Conservation (phyloP, 352 stramenopile genomes). For the Bremia lactucae region DNA sequence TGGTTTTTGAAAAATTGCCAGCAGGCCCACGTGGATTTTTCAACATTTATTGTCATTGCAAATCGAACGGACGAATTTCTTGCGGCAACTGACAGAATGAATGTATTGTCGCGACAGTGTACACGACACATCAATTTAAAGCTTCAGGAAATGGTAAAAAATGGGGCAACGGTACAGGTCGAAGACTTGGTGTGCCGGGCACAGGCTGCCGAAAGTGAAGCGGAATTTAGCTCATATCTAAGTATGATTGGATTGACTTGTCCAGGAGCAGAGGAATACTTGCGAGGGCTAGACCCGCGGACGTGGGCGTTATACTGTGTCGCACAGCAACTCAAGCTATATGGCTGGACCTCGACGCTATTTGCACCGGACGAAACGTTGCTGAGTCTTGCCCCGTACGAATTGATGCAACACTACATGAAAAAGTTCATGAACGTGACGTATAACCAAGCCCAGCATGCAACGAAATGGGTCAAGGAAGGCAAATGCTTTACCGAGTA, state of each 20-base stretch:
- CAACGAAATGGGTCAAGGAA: conserved; percentile 18
- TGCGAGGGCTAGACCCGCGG: conserved; percentile 15
- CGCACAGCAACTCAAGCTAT: conserved; percentile 19
- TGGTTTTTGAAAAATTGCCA: conserved; percentile 27
- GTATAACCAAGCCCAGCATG: conserved; percentile 16
- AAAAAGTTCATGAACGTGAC: conserved; percentile 23
- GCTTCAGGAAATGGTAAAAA: conserved; percentile 24
- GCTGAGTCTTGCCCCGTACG: conserved; percentile 20
- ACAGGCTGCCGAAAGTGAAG: conserved; percentile 23
- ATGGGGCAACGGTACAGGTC: conserved; percentile 19
- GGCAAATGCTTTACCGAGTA: conserved; percentile 15
- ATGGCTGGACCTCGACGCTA: conserved; percentile 22
- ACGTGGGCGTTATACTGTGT: conserved; percentile 22
- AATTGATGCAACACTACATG: conserved; percentile 31
- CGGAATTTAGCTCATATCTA: conserved; percentile 25
- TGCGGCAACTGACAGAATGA: conserved; percentile 8
- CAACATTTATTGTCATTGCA: conserved; percentile 6
- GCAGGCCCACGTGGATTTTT: conserved; percentile 19
- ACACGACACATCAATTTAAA: conserved; percentile 21
- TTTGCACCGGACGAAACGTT: conserved; percentile 13
- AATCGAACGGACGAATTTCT: conserved; percentile 15
- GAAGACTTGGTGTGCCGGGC: conserved; percentile 28
- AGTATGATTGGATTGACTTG: conserved; percentile 28
- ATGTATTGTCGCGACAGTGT: conserved; percentile 16
- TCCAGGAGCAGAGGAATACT: conserved; percentile 22